Conservation (phyloP, 2,329 filamentous ascomycete genomes). For the Diatrype stigma region DNA sequence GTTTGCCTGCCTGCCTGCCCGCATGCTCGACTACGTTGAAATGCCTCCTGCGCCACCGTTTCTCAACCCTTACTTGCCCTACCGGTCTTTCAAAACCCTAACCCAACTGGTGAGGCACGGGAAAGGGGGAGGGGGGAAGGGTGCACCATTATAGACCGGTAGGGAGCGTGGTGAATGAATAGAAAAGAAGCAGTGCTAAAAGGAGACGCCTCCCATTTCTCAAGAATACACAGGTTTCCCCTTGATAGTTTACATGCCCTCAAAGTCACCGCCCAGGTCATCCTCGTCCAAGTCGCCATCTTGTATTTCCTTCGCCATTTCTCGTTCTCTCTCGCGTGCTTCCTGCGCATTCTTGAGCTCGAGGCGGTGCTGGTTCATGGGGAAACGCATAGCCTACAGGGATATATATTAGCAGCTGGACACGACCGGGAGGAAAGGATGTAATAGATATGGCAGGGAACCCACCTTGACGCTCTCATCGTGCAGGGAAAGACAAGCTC, state of each 20-base stretch:
- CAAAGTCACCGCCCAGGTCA: conserved; percentile 92
- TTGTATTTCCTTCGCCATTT: conserved; percentile 98
- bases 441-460: conserved; percentile 4
- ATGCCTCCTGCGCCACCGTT: too few relatives aligned
- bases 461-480: conserved; percentile 96
- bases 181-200: background rate
- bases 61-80: too few relatives aligned
- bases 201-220: background rate
- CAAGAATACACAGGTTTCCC: background rate
- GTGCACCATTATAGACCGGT: too few relatives aligned
- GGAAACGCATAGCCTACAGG: conserved; percentile 88
- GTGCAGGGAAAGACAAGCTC: conserved; percentile 83
- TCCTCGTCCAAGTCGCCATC: conserved; percentile 96
- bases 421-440: background rate
- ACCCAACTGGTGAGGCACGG: too few relatives aligned
- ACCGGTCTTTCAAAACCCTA: too few relatives aligned
- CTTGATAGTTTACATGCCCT: conserved; percentile 72
- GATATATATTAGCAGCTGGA: conserved; percentile 25
- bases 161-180: background rate
- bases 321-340: conserved; percentile 90
- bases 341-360: conserved; percentile 98
- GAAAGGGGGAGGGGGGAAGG: too few relatives aligned
- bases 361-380: conserved; percentile 97
- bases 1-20: too few relatives aligned
- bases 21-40: too few relatives aligned